Evolutionary conservation across 352 stramenopile species (phyloP), one percentile per base, ranked within the genome.

Genomic region (Phytophthora citricola): DNA sequence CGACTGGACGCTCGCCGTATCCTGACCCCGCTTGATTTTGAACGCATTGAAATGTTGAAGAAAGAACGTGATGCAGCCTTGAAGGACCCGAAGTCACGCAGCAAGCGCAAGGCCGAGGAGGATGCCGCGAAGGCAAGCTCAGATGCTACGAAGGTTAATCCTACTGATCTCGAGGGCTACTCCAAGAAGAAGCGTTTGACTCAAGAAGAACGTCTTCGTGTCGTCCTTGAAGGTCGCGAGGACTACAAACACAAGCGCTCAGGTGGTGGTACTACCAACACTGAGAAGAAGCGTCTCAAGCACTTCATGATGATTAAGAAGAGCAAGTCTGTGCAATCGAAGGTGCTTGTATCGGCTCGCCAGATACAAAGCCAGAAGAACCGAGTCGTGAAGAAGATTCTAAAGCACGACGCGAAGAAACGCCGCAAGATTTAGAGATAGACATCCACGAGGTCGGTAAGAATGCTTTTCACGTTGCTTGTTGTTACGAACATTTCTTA

Each of bases 301-400:
- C 98, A 98, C 76, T 99, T 98, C 58, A 88, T 98, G 66, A 99
- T 99, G 97, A 92, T 98, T 47, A 98, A 98, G 70, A 98, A 98
- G 74, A 98, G 93, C 67, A 87, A 87, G 55, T 75, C 82, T 29
- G 93, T 98, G 55, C 90, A 97, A 74, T 78, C 67, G 63, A 97
- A 98, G 78, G 83, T 97, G 55, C 86, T 94, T 43, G 80, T 88
- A 63, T 93, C 81, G 43, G 90, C 93, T 44, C 86, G 87, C 26
- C 78, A 96, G 64, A 83, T 97, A 45, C 91, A 97, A 69, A 68
- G 75, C 26, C 62, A 79, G 63, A 83, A 92, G 62, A 93, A 86
- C 53, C 83, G 88, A 55, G 71, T 85, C 14, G 87, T 97, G 9
- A 96, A 94, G 71, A 90, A 89, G 65, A 83, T 95, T 48, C 71